Percentiles rank a stretch among this genome's conserved stretches.
Conservation (phyloP, 352 stramenopile species). For the Globisporangium middletonii region DNA sequence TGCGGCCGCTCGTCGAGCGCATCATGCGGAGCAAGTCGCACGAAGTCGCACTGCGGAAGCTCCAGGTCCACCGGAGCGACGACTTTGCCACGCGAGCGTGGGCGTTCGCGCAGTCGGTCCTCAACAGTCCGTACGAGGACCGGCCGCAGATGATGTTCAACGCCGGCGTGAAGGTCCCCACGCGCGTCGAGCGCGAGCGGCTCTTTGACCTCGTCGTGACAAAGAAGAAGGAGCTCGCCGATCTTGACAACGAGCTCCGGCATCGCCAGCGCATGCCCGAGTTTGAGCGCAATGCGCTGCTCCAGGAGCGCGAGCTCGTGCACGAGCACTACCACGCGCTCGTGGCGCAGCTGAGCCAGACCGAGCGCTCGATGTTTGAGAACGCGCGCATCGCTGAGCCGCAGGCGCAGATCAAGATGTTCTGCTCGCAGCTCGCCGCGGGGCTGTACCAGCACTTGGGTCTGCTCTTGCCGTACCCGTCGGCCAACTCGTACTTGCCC, state of each 20-base stretch:
- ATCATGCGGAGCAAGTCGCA: constrained; percentile 62
- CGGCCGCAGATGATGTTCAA: constrained; percentile 71
- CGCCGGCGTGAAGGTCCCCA: constrained; percentile 62
- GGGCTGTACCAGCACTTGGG: constrained; percentile 77
- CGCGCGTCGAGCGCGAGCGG: constrained; percentile 60
- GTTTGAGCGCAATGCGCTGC: constrained; percentile 73
- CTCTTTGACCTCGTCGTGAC: constrained; percentile 64
- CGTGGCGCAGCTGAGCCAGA: constrained; percentile 46
- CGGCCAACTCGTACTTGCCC: constrained; percentile 81
- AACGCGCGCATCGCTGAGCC: constrained; percentile 55
- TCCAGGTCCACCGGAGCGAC: constrained; percentile 57
- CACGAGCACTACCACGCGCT: constrained; percentile 52
- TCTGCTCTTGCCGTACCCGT: constrained; percentile 73
- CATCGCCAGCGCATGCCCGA: constrained; percentile 62
- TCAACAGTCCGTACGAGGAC: constrained; percentile 78
- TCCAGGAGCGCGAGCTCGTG: constrained; percentile 38
- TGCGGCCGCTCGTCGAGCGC: constrained; percentile 73
- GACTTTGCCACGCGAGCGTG: constrained; percentile 55
- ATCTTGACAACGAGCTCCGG: constrained; percentile 53
- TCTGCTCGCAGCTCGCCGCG: constrained; percentile 80
- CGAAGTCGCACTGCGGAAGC: constrained; percentile 64
- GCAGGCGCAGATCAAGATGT: constrained; percentile 48
- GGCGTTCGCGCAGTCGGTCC: constrained; percentile 50
- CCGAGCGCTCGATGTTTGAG: constrained; percentile 76
- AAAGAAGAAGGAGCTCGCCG: constrained; percentile 57